phyloP scores from a whole-genome alignment of 345 rosid genomes.

The Gossypium sturtianum region DNA sequence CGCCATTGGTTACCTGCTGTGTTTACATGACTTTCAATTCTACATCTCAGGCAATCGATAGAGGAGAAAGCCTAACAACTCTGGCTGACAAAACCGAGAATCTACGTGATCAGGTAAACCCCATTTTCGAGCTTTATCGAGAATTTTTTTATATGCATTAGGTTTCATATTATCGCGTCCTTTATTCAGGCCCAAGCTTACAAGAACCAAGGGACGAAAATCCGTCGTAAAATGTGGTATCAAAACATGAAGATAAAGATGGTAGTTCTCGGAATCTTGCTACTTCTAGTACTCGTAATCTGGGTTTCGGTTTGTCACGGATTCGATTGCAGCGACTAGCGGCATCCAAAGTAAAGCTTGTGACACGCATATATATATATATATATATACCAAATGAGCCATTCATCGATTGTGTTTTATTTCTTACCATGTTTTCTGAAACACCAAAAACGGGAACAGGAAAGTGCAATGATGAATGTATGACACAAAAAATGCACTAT shows the following conservation, averaged over 20 bases:
- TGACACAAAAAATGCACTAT: background rate
- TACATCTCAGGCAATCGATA: constrained; percentile 59
- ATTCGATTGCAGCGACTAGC: constrained; percentile 63
- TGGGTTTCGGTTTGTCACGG: constrained; percentile 89
- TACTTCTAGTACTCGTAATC: constrained; percentile 65
- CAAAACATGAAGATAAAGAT: constrained; percentile 96
- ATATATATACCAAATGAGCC: background rate
- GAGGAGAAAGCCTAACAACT: constrained; percentile 68
- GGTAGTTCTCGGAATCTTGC: constrained; percentile 67
- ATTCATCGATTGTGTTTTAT: no score
- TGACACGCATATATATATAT: background rate
- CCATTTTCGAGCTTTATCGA: background rate
- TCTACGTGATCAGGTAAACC: constrained; percentile 61
- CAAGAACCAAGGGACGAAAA: constrained; percentile 58
- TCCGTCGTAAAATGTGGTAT: constrained; percentile 81
- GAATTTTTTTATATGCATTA: background rate
- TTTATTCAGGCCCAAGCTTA: constrained; percentile 61
- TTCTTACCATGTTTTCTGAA: background rate
- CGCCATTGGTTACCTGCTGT: no score
- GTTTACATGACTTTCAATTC: background rate
- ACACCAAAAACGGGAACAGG: background rate
- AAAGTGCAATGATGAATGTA: background rate
- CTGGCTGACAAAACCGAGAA: constrained; percentile 71
- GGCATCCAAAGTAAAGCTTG: background rate
- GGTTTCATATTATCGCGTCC: background rate